A percentile compares a stretch with the other conserved stretches of the same genome.
phyloP scores from a whole-genome alignment of 1,284 basidiomycete species.

The Melampsora larici-populina region DNA sequence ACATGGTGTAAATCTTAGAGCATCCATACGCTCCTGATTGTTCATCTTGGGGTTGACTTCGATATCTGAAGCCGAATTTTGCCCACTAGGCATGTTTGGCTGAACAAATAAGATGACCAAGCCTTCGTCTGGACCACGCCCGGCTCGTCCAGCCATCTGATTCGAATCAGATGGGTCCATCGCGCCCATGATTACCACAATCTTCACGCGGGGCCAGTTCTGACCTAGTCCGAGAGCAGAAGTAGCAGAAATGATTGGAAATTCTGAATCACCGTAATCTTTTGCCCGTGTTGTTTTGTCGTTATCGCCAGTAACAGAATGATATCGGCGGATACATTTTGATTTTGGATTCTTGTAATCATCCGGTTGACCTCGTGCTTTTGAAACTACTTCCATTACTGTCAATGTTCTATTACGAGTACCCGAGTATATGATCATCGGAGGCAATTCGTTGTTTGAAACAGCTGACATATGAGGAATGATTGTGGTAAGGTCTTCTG shows the following conservation, averaged over 20 bases:
- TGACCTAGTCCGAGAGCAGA: too few relatives aligned
- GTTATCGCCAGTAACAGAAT: background rate
- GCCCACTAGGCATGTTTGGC: too few relatives aligned
- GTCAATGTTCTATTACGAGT: background rate
- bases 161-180: too few relatives aligned
- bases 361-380: background rate
- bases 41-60: too few relatives aligned
- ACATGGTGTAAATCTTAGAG: background rate
- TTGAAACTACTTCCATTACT: background rate
- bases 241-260: background rate
- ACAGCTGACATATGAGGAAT: too few relatives aligned
- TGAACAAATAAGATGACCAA: too few relatives aligned
- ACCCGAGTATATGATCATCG: background rate
- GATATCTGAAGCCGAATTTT: too few relatives aligned
- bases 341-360: background rate
- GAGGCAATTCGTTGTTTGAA: background rate
- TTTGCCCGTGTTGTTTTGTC: background rate
- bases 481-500: background rate
- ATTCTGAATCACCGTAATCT: background rate
- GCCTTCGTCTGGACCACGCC: too few relatives aligned
- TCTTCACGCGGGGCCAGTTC: too few relatives aligned
- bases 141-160: too few relatives aligned
- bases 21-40: conserved; percentile 15
- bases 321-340: background rate
- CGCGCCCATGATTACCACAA: too few relatives aligned